A percentile compares a stretch with the other conserved stretches of the same genome.
phyloP scores from a whole-genome alignment of 257 asterid species.

The Ajuga chamaepitys region DNA sequence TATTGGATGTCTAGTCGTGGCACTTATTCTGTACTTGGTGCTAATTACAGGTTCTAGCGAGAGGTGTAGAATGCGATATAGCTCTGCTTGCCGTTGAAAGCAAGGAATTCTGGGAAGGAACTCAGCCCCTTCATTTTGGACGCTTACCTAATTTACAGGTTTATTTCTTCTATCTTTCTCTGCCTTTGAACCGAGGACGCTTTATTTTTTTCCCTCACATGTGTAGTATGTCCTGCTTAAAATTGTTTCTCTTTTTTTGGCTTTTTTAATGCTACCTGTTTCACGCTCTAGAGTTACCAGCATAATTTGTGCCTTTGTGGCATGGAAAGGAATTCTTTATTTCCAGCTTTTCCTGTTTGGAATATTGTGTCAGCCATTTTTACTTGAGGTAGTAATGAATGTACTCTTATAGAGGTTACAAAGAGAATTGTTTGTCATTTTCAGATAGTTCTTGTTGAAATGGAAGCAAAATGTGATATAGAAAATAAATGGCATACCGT shows the following conservation, averaged over 20 bases:
- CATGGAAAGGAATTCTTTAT: neutral
- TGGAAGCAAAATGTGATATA: no score
- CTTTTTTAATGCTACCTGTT: neutral
- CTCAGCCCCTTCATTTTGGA: constrained; percentile 70
- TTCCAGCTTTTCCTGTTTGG: neutral
- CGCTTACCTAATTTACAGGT: constrained; percentile 79
- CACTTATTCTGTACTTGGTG: constrained; percentile 14
- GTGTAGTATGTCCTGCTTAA: neutral
- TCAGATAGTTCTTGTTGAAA: no score
- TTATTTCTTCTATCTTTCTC: constrained; percentile 15
- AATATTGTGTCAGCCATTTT: neutral
- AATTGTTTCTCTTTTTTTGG: neutral
- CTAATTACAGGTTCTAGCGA: constrained; percentile 68
- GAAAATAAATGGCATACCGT: neutral
- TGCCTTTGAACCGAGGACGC: neutral
- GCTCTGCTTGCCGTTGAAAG: constrained; percentile 84
- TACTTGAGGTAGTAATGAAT: neutral
- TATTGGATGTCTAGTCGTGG: neutral
- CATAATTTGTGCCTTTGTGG: neutral
- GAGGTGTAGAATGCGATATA: constrained; percentile 86
- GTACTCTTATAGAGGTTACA: neutral
- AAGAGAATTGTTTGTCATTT: neutral
- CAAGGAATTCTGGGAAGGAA: constrained; percentile 78
- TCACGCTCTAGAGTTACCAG: neutral
- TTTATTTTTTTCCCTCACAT: neutral